phyloP scores from a whole-genome alignment of 495 filamentous ascomycete species.

The Hypoxylon fuscum region DNA sequence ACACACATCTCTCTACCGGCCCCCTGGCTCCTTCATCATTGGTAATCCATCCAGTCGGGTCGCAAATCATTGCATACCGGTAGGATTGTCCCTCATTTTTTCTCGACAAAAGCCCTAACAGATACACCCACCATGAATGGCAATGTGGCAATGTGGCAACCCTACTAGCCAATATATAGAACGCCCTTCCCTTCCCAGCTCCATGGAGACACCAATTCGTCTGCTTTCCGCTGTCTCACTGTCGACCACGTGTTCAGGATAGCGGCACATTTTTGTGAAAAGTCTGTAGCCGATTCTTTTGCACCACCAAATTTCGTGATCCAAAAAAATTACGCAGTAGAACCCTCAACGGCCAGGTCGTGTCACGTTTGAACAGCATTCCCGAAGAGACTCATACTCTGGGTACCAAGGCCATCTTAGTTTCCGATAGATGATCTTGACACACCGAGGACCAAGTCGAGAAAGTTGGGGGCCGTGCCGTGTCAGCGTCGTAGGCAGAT shows the following conservation, averaged over 20 bases:
- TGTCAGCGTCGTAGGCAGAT: too few relatives aligned
- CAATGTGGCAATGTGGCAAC: neutral
- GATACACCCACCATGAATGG: neutral
- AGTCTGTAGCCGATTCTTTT: constrained; percentile 15
- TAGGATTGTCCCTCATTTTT: neutral
- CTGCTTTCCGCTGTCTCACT: constrained; percentile 23
- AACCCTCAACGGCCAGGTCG: constrained; percentile 26
- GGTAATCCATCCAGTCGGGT: constrained; percentile 31
- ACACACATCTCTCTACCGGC: constrained; percentile 28
- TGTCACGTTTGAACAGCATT: constrained; percentile 26
- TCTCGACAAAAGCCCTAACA: neutral
- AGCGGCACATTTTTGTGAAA: constrained; percentile 12
- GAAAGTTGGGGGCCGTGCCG: constrained; percentile 31
- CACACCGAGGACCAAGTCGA: constrained; percentile 21
- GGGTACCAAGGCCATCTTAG: constrained; percentile 7
- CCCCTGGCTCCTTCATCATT: constrained; percentile 35
- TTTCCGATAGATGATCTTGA: constrained; percentile 23
- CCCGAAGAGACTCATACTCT: constrained; percentile 12
- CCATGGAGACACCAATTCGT: constrained; percentile 18
- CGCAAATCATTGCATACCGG: constrained; percentile 28
- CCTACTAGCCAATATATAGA: constrained; percentile 19
- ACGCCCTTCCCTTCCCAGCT: constrained; percentile 13
- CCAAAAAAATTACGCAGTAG: neutral
- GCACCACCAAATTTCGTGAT: neutral
- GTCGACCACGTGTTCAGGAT: constrained; percentile 32